phyloP scores from a whole-genome alignment of 352 stramenopile species.

The Phytophthora sansomeana region DNA sequence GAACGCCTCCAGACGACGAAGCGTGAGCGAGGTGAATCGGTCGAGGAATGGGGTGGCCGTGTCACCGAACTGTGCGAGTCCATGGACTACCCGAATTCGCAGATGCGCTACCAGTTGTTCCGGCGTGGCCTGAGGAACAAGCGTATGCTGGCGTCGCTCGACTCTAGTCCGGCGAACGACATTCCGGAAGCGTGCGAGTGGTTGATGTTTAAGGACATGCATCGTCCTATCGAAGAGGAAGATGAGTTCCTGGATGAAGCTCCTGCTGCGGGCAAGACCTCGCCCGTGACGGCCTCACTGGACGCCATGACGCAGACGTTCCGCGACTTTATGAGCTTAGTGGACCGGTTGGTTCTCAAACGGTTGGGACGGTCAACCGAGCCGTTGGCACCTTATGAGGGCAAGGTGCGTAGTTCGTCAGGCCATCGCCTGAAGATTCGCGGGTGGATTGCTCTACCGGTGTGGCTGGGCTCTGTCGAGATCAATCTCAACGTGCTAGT shows the following conservation, averaged over 20 bases:
- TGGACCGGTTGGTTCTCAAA: slow-evolving; percentile 8
- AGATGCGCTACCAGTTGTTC: slow-evolving; percentile 7
- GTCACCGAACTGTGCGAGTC: slow-evolving; percentile 5
- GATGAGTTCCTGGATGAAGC: background rate
- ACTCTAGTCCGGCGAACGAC: background rate
- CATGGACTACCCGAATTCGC: background rate
- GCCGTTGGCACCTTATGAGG: background rate
- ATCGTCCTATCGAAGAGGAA: background rate
- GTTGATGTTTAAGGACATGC: slow-evolving; percentile 10
- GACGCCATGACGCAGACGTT: background rate
- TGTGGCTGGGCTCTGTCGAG: background rate
- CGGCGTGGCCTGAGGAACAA: background rate
- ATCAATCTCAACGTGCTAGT: background rate
- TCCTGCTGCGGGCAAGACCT: background rate
- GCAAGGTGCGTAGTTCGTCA: background rate
- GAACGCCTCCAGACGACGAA: slow-evolving; percentile 2
- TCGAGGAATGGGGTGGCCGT: slow-evolving; percentile 6
- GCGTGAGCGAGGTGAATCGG: background rate
- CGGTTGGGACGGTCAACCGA: background rate
- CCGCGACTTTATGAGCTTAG: background rate
- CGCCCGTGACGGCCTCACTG: too few relatives aligned
- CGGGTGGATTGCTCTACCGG: background rate
- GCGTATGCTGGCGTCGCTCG: background rate
- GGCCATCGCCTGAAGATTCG: background rate
- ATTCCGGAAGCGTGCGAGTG: slow-evolving; percentile 2